Conservation (phyloP, 441 rosid species). For the Populus hybrid region DNA sequence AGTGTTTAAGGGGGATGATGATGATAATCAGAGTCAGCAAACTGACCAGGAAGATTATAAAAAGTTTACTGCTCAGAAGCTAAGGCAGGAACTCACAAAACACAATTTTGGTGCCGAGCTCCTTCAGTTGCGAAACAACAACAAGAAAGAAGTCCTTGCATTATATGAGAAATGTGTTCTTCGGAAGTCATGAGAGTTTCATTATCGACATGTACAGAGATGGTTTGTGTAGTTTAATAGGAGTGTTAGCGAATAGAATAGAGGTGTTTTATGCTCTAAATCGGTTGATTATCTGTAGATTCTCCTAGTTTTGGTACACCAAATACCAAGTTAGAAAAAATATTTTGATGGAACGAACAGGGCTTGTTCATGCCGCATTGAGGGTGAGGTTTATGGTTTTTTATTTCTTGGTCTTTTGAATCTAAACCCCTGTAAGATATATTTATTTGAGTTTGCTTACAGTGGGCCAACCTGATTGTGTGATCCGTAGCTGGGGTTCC, state of each 20-base stretch:
- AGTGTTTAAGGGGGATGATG: conserved; percentile 61
- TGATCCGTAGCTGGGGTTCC: neutral
- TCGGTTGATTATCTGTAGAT: neutral
- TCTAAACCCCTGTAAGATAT: neutral
- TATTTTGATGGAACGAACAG: neutral
- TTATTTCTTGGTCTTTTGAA: neutral
- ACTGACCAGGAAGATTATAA: conserved; percentile 65
- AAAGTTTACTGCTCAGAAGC: conserved; percentile 73
- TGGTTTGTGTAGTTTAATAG: conserved; percentile 18
- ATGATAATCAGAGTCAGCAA: conserved; percentile 61
- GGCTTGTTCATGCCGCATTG: neutral
- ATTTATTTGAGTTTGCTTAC: neutral
- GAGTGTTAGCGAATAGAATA: conserved; percentile 18
- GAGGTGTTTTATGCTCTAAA: conserved; percentile 4
- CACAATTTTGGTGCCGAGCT: conserved; percentile 78
- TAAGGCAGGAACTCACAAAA: conserved; percentile 87
- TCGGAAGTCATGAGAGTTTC: conserved; percentile 40
- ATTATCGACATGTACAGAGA: conserved; percentile 24
- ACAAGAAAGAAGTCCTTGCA: conserved; percentile 82
- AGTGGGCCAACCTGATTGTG: conserved; percentile 5
- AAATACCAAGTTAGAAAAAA: neutral
- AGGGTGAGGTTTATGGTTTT: neutral
- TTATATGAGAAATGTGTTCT: conserved; percentile 75
- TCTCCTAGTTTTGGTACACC: neutral
- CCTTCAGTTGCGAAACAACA: conserved; percentile 70